A percentile compares a stretch with the other conserved stretches of the same genome.
Evolutionary conservation across 345 rosid species (phyloP).

Genomic region (Citrus cavaleriei): DNA sequence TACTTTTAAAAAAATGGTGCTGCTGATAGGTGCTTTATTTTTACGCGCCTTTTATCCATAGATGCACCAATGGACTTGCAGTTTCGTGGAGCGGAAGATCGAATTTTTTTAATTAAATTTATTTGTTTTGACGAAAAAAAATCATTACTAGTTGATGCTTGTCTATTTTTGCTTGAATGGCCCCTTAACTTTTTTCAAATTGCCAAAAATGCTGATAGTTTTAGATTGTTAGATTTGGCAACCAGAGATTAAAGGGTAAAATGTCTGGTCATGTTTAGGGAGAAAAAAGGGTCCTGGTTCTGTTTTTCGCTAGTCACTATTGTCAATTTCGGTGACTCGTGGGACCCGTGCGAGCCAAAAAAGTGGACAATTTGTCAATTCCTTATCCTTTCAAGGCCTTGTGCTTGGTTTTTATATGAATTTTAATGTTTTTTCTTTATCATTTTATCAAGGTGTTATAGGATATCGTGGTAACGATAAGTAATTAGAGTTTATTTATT

Average conservation of each 20-base stretch:
- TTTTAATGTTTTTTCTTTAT: background rate
- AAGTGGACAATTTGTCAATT: background rate
- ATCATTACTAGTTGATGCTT: background rate
- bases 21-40: constrained; percentile 11
- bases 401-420: background rate
- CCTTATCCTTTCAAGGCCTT: background rate
- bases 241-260: background rate
- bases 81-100: background rate
- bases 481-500: no score
- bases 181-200: background rate
- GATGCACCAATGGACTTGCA: constrained; percentile 4
- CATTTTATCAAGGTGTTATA: background rate
- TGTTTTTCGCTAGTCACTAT: background rate
- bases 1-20: background rate
- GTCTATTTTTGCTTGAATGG: background rate
- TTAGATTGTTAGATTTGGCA: background rate
- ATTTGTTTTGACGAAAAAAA: no score
- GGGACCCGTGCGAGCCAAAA: background rate
- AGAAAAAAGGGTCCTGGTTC: background rate
- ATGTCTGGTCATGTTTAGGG: background rate
- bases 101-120: no score
- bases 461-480: no score
- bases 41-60: constrained; percentile 2
- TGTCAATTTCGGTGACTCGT: background rate
- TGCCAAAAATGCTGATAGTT: background rate